These are phyloP conservation scores for Nitzschia putrida DNA, from an alignment of 108 stramenopile species.

Conservation along the genomic window DNA sequence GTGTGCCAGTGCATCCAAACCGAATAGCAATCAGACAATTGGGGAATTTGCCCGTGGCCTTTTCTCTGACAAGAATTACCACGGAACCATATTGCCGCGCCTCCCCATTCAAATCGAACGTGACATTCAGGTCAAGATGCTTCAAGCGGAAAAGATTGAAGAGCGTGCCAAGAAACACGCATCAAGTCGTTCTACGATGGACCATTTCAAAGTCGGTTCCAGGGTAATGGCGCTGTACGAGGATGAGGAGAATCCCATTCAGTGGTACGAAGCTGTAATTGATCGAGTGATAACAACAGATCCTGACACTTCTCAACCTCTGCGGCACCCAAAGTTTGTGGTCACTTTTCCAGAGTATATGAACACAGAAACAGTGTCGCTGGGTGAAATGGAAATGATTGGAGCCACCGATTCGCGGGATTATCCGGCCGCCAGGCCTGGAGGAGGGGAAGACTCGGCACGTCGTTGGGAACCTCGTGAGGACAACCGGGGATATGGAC, in stretches of 20 bases:
- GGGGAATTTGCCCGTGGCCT: conserved; percentile 77
- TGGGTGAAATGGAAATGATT: conserved; percentile 88
- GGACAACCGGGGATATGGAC: conserved; percentile 14
- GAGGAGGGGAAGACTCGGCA: conserved; percentile 11
- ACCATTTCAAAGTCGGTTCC: conserved; percentile 71
- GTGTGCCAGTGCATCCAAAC: conserved; percentile 26
- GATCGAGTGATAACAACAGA: conserved; percentile 77
- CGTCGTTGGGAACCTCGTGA: conserved; percentile 13
- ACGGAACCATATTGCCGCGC: conserved; percentile 91
- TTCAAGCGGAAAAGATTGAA: conserved; percentile 87
- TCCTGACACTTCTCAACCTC: conserved; percentile 47
- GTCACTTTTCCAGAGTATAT: conserved; percentile 97
- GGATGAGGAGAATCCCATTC: conserved; percentile 93
- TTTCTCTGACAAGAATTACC: conserved; percentile 84
- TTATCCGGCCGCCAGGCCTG: conserved; percentile 9
- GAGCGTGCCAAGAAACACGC: conserved; percentile 80
- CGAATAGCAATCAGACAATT: conserved; percentile 48
- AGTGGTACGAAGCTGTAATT: conserved; percentile 96
- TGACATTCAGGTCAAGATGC: conserved; percentile 87
- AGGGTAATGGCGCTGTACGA: conserved; percentile 89
- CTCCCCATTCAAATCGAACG: conserved; percentile 90
- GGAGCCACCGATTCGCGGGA: conserved; percentile 19
- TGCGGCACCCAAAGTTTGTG: conserved; percentile 76
- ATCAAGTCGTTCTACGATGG: conserved; percentile 53
- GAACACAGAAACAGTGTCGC: conserved; percentile 82